Base-by-base conservation (phyloP, 2,329 filamentous ascomycete genomes). In the Ophiosphaerella narmari region DNA sequence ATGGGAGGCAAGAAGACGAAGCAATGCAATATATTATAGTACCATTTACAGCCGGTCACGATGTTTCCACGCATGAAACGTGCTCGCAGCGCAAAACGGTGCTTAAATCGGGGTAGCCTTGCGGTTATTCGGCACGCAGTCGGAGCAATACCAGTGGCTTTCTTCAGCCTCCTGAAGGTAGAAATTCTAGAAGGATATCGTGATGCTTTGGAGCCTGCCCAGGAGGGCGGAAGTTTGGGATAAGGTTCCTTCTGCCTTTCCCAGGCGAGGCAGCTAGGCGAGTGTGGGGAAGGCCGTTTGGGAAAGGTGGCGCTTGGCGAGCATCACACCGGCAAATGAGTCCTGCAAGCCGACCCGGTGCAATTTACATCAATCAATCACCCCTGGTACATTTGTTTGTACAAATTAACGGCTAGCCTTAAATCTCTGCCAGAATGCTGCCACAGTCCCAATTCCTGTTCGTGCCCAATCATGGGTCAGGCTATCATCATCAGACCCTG, bases 281-380 rank as follows among this genome's bases (percentile, higher is more conserved):
- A 66, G 43, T 61, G 57, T 63, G 63, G 64, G 64, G 59, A 50
- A 52, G n/a, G 48, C 35, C 23, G 21, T 58, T 35, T 16, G 7
- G 56, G 58, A 13, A 55, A 65, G 55, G 16, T 16, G 34, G 18
- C 38, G 14, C 52, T 56, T 54, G 48, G 54, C 44, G 8, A 33
- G 16, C 50, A 50, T 46, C 52, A 48, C 36, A 23, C 55, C 66
- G 67, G 66, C 63, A 62, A 52, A 54, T 58, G 42, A 45, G 62
- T 62, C 56, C 57, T 64, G 61, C 53, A 64, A 57, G 61, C 66
- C 63, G 63, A 57, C 60, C 59, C 63, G 62, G 61, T 66, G 64
- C 64, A 69, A 73, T 73, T 50, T 71, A 72, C 52, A 58, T 71
- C 67, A 73, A 72, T 70, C 66, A 71, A 63, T 33, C 11, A 31